Evolutionary conservation across 345 rosid genomes (phyloP).

Genomic region (Salix caprea): DNA sequence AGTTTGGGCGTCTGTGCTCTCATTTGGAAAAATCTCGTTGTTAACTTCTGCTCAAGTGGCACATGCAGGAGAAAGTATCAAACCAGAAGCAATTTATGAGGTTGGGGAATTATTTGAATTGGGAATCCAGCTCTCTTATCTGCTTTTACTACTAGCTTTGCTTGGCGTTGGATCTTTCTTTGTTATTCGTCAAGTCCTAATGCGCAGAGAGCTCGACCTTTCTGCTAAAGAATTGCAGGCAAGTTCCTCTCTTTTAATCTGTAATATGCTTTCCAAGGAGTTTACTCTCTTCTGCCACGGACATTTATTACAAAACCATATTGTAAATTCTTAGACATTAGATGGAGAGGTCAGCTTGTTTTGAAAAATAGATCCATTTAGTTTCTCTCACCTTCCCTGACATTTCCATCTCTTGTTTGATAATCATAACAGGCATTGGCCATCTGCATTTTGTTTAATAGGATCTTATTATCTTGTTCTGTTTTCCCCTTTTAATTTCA

Average conservation of each 20-base stretch:
- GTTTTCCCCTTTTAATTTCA: slow-evolving; percentile 25
- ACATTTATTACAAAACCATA: not conserved
- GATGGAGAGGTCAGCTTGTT: not conserved
- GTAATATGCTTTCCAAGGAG: not conserved
- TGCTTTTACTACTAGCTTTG: slow-evolving; percentile 63
- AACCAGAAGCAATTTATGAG: slow-evolving; percentile 50
- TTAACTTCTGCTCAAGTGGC: slow-evolving; percentile 54
- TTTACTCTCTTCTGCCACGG: not conserved
- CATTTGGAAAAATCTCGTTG: slow-evolving; percentile 48
- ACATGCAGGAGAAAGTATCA: slow-evolving; percentile 47
- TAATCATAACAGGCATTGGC: not conserved
- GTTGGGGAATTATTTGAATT: slow-evolving; percentile 77
- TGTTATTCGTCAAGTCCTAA: slow-evolving; percentile 92
- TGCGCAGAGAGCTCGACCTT: slow-evolving; percentile 95
- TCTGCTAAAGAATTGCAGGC: slow-evolving; percentile 97
- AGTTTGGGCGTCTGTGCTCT: slow-evolving; percentile 33
- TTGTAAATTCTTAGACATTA: not conserved
- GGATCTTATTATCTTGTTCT: not conserved
- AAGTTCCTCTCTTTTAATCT: not conserved
- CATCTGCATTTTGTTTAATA: not conserved
- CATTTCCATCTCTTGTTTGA: not conserved
- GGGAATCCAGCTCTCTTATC: slow-evolving; percentile 89
- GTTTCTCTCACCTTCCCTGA: not conserved
- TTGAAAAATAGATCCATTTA: not conserved
- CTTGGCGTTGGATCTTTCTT: slow-evolving; percentile 87